Base-by-base conservation (phyloP, 768 basidiomycete species). In the Kwoniella botswanensis region DNA sequence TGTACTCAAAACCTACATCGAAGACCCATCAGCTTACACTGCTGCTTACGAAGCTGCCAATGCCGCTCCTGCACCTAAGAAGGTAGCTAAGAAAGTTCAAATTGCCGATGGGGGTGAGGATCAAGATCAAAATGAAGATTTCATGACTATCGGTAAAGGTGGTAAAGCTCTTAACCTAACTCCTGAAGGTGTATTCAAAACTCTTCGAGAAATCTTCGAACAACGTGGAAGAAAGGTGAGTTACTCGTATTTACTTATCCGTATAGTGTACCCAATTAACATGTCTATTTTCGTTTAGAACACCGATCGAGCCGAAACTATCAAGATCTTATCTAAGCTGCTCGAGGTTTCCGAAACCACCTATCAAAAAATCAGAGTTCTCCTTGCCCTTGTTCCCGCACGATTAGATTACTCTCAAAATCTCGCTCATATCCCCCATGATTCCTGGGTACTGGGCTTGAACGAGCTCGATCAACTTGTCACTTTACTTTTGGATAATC, bases 231-330 rank as follows among this genome's bases (percentile, higher is more conserved):
- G 94, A 85, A 98, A 98, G 90, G 94, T 95, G 42, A 50, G 86
- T 71, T 15, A 18, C 46, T 50, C 46, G 18, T 50, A 15, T 10
- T 17, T 1, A 9, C 26, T 62, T 24, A 29, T 65, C 18, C 35
- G 35, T 9, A 35, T 35, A 9, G 35, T 35, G 35, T 6, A 35
- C 1, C 1, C 6, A 35, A 35, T 35, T 35, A 35, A 35, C 35
- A 35, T 35, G 35, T 35, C 35, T 35, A 41, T 72, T 26, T 59
- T 10, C 26, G 29, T 54, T 0, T 72, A 98, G 95, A 97, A 97
- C 85, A 98, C 97, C 46, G 95, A 99, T 84, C 90, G 97, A 58
- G 88, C 88, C 11, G 96, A 98, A 84, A 95, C 97, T 87, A 93
- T 97, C 75, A 90, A 91, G 70, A 93, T 93, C 64, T 87, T 98